Conservation (phyloP, 2,329 filamentous ascomycete species). For the Cladophialophora exuberans region DNA sequence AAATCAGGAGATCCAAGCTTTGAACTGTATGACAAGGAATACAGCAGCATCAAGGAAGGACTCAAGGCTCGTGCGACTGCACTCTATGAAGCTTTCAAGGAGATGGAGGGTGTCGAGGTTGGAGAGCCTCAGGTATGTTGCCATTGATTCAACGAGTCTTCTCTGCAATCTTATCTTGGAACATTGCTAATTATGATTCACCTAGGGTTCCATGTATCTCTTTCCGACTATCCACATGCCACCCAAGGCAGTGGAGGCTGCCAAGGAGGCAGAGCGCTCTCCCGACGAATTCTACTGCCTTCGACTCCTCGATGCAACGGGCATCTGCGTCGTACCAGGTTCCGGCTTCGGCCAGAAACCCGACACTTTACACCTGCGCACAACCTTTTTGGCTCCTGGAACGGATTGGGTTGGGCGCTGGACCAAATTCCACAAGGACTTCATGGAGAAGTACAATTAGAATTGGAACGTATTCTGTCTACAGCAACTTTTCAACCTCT, state of each 20-base stretch:
- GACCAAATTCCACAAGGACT: constrained; percentile 86
- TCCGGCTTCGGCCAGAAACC: constrained; percentile 94
- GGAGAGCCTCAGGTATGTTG: constrained; percentile 69
- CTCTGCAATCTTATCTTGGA: constrained; percentile 1
- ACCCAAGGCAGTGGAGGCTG: constrained; percentile 74
- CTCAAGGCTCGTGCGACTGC: constrained; percentile 79
- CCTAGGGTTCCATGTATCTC: constrained; percentile 95
- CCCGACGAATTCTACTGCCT: constrained; percentile 95
- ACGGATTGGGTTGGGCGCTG: constrained; percentile 92
- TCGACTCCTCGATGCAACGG: constrained; percentile 86
- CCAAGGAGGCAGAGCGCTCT: constrained; percentile 70
- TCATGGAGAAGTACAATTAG: constrained; percentile 76
- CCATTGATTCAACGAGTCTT: constrained; percentile 6
- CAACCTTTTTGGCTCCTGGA: constrained; percentile 93
- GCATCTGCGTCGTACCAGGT: constrained; percentile 91
- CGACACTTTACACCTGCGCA: constrained; percentile 89
- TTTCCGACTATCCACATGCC: constrained; percentile 91
- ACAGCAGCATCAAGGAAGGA: constrained; percentile 77
- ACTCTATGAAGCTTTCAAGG: constrained; percentile 83
- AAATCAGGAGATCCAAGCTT: constrained; percentile 79
- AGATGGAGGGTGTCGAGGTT: constrained; percentile 96
- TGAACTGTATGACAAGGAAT: constrained; percentile 82
- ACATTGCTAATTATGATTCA: constrained; percentile 3
- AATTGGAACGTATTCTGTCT: too few species aligned
- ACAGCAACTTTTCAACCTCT: too few species aligned